Base-by-base conservation (phyloP, 2,329 filamentous ascomycete genomes). In the Macroventuria anomochaeta region DNA sequence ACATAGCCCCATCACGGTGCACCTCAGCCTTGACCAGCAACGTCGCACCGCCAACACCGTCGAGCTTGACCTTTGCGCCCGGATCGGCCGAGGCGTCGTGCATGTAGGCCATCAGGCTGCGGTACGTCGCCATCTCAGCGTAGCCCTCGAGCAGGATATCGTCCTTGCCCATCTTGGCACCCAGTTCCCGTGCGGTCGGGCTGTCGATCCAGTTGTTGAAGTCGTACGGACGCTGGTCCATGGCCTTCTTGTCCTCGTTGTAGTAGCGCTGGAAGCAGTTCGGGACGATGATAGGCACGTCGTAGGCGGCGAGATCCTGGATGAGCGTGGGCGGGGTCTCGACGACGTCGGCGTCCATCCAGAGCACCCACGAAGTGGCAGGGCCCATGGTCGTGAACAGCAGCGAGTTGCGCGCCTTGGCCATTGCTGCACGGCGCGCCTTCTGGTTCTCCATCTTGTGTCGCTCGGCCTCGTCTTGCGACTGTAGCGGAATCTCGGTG, bases 171-270 rank as follows among this genome's bases (percentile, higher is more conserved):
- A 99, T 93, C 67, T 86, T 86, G 10, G 83, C 79, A 2, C 85
- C 93, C 59, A 99, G 78, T 29, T 89, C 83, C 69, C 88, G 83
- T 1, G 95, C 93, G 2, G 83, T 88, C 1, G 88, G 83, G 70
- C 90, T 96, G 72, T 99, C 95, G 68, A 93, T 87, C 95, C 95
- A 99, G 73, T 90, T 96, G 79, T 99, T 99, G 82, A 88, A 97
- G 77, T 99, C 95, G 74, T 99, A 99, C 0, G 93, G 87, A 4
- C 95, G 86, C 69, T 93, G 86, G 36, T 87, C 85, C 79, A 85
- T 84, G 60, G 85, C 81, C 68, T 88, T 88, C 44, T 84, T 87
- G 59, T 97, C 88, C 39, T 83, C 84, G 77, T 82, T 77, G 65
- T 77, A 79, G 64, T 85, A 97, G 59, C 89, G 83, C 78, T 99